Conservation (phyloP, 2,329 filamentous ascomycete genomes). For the Botrytis cinerea region DNA sequence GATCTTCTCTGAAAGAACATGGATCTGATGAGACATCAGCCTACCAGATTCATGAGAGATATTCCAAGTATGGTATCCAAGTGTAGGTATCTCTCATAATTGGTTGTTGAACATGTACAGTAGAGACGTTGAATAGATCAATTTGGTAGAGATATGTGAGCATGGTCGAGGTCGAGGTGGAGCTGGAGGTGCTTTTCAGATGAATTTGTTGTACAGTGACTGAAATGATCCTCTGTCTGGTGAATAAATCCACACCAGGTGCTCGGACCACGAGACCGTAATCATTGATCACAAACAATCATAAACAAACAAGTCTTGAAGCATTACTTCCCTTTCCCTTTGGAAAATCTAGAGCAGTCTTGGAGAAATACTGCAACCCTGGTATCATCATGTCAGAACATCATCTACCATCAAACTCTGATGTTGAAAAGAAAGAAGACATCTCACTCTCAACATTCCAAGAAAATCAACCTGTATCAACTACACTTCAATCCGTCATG, state of each 20-base stretch:
- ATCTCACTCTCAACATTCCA: background rate
- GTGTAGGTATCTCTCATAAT: too few relatives aligned
- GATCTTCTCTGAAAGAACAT: background rate
- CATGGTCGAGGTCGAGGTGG: background rate
- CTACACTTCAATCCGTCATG: background rate
- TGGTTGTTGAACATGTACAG: too few relatives aligned
- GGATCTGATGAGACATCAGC: background rate
- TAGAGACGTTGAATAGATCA: background rate
- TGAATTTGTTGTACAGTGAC: background rate
- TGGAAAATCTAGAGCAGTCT: too few relatives aligned
- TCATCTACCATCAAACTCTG: background rate
- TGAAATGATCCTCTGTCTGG: background rate
- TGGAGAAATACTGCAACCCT: background rate
- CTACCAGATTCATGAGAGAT: too few relatives aligned
- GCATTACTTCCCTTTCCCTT: background rate
- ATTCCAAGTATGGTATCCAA: too few relatives aligned
- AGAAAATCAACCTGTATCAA: too few relatives aligned
- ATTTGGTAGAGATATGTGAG: background rate
- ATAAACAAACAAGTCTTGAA: background rate
- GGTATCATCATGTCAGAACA: background rate
- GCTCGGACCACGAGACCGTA: constrained; percentile 2
- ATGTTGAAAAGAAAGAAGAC: background rate
- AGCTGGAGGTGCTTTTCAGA: background rate
- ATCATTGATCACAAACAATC: background rate
- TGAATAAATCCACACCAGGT: background rate